Percentiles rank a stretch among this genome's conserved stretches.
phyloP scores from a whole-genome alignment of 2,329 filamentous ascomycete genomes.

The Aspergillus ruber region DNA sequence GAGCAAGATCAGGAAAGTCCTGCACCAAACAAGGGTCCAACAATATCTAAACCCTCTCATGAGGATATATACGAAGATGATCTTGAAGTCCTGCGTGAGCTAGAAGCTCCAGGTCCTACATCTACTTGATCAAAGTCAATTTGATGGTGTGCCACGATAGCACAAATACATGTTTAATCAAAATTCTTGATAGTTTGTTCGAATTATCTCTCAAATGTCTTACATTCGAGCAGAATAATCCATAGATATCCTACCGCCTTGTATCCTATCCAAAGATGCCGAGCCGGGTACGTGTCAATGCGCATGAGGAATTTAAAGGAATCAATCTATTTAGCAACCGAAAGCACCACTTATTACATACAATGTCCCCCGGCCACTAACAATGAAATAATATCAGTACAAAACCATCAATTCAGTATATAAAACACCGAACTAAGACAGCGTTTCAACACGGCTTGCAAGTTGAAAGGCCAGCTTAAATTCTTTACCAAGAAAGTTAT shows the following conservation, averaged over 20 bases:
- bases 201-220: too few species aligned
- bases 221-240: too few species aligned
- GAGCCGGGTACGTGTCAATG: not conserved
- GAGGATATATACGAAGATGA: conserved; percentile 52
- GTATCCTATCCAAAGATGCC: too few species aligned
- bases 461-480: not conserved
- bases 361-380: not conserved
- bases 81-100: conserved; percentile 57
- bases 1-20: conserved; percentile 34
- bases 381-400: not conserved
- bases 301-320: not conserved
- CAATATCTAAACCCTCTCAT: not conserved
- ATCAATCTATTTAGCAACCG: not conserved
- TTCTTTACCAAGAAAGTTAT: not conserved
- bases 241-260: too few species aligned
- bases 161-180: too few species aligned
- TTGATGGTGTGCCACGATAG: not conserved
- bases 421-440: not conserved
- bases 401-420: not conserved
- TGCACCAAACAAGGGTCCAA: conserved; percentile 1
- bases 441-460: not conserved
- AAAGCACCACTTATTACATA: not conserved
- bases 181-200: too few species aligned
- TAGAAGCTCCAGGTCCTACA: conserved; percentile 15
- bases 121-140: not conserved